Base-by-base conservation (phyloP, 2,329 filamentous ascomycete genomes). In the Colletotrichum caudatum region DNA sequence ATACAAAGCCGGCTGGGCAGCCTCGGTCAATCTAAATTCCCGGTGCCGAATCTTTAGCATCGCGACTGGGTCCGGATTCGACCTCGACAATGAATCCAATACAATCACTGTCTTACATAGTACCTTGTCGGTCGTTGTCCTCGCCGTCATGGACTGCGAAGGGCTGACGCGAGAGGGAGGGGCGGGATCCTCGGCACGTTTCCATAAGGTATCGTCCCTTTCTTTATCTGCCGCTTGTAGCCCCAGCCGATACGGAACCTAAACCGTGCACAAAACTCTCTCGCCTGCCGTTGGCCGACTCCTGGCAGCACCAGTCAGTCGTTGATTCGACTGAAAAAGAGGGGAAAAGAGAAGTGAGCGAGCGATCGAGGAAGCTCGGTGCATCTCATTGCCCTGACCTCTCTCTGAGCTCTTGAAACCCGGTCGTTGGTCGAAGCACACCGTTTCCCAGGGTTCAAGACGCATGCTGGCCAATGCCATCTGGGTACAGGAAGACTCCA, bases 11-110 rank as follows among this genome's bases (percentile, higher is more conserved):
- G 18, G 12, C 23, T 33, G 20, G 9, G 46, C 46, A n/a, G 37
- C 41, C 57, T 71, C 69, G 69, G 69, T 48, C 46, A 72, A 69
- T 72, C 33, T 51, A 33, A 67, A 46, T 35, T 50, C 69, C 69
- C 69, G 69, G 46, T 68, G 44, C 66, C 69, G 46, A 48, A 26
- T 33, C 11, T 35, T 37, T 18, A 26, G 33, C 44, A 39, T 48
- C 62, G 50, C 26, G 58, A 33, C 51, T 41, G 33, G 46, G 35
- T 37, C 9, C 46, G n/a, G 29, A 16, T 35, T 62, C 37, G 35
- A 33, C 23, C 20, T 18, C 6, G 37, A 50, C 59, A 51, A 20
- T 3, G 16, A 48, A 44, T 23, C 9, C 16, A 54, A 54, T 18
- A 54, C 11, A 23, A 23, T 33, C 9, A 11, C 16, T 3, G 35